Conservation (phyloP, 345 rosid species). For the Sisymbrium altissimum region DNA sequence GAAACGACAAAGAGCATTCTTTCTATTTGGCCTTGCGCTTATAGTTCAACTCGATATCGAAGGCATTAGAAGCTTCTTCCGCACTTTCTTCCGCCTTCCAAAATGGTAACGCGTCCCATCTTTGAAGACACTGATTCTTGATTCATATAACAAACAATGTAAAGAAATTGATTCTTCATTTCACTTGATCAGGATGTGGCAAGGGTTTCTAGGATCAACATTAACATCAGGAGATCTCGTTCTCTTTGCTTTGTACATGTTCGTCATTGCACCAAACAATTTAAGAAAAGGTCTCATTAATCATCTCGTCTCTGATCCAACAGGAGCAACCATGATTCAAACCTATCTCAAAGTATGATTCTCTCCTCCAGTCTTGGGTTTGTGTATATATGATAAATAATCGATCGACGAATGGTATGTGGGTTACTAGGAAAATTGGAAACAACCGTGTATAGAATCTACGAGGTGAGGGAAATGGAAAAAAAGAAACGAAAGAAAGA, state of each 20-base stretch:
- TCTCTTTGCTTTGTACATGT: slow-evolving; percentile 81
- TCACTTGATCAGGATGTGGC: slow-evolving; percentile 74
- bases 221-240: slow-evolving; percentile 84
- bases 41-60: slow-evolving; percentile 77
- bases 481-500: neutral
- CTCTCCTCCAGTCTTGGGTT: neutral
- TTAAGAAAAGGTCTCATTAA: slow-evolving; percentile 70
- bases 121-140: neutral
- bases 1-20: slow-evolving; percentile 92
- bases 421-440: slow-evolving; percentile 8
- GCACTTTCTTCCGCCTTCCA: slow-evolving; percentile 81
- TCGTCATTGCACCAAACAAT: slow-evolving; percentile 71
- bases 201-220: slow-evolving; percentile 85
- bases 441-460: slow-evolving; percentile 17
- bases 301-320: slow-evolving; percentile 83
- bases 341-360: slow-evolving; percentile 56
- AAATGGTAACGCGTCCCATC: slow-evolving; percentile 52
- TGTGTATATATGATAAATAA: slow-evolving; percentile 12
- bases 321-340: slow-evolving; percentile 87
- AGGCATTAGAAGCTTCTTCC: slow-evolving; percentile 78
- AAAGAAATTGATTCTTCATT: neutral
- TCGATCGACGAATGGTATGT: neutral
- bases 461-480: neutral
- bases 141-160: neutral
- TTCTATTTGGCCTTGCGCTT: slow-evolving; percentile 90